Evolutionary conservation across 371 early-diverging fungal species (phyloP).

Genomic region (Mortierella sp.): DNA sequence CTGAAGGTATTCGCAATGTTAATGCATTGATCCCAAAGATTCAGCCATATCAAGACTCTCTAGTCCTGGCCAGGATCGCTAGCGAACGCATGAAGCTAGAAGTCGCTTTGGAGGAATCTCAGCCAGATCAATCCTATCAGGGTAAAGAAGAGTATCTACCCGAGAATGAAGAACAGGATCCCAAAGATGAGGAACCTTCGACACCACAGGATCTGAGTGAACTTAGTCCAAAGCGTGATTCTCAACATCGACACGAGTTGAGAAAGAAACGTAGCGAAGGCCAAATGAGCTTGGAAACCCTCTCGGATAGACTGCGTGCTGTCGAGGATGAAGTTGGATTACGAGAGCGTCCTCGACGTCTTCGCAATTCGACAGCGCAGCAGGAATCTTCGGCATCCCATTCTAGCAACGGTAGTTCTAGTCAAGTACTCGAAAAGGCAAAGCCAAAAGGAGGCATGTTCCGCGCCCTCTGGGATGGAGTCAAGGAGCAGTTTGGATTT

Average conservation of each 20-base stretch:
- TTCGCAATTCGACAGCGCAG: neutral
- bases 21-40: conserved; percentile 26
- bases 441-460: conserved; percentile 14
- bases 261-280: conserved; percentile 17
- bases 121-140: neutral
- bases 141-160: conserved; percentile 11
- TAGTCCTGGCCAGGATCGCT: conserved; percentile 12
- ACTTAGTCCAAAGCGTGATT: neutral
- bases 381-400: neutral
- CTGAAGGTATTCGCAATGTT: conserved; percentile 36
- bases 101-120: neutral
- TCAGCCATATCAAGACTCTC: conserved; percentile 19
- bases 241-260: conserved; percentile 17
- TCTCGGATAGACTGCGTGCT: conserved; percentile 25
- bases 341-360: neutral
- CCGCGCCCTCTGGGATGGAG: conserved; percentile 30
- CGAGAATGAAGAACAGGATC: neutral
- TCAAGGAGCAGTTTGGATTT: conserved; percentile 31
- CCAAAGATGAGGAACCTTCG: neutral
- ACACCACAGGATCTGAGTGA: conserved; percentile 4
- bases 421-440: conserved; percentile 21
- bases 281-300: conserved; percentile 8
- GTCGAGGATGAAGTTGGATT: conserved; percentile 26
- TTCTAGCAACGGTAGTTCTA: neutral
- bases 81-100: conserved; percentile 13